Evolutionary conservation across 441 rosid species (phyloP).

Genomic region (Brassica balearica): DNA sequence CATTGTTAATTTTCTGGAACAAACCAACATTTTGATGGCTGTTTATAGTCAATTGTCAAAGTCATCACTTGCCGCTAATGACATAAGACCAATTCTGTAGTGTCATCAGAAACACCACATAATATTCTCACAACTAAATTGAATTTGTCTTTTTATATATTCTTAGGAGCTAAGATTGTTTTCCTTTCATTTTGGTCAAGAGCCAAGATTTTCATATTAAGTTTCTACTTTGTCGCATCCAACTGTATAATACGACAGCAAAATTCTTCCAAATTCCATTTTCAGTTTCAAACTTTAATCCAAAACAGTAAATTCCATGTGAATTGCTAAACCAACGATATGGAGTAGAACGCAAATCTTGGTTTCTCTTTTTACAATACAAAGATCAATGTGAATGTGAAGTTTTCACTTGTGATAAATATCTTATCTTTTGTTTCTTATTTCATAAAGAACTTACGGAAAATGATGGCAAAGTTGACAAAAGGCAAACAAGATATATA

Average conservation of each 20-base stretch:
- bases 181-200: neutral
- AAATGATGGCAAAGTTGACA: constrained; percentile 42
- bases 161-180: constrained; percentile 22
- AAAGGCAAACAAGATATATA: constrained; percentile 15
- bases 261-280: neutral
- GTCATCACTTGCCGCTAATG: constrained; percentile 39
- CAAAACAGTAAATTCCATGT: neutral
- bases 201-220: neutral
- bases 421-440: constrained; percentile 12
- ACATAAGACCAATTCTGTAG: constrained; percentile 38
- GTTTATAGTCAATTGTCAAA: constrained; percentile 38
- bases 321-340: neutral
- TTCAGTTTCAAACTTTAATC: neutral
- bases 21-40: constrained; percentile 39
- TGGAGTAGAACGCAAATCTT: neutral
- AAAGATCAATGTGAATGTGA: constrained; percentile 26
- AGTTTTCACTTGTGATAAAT: constrained; percentile 11
- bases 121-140: constrained; percentile 24
- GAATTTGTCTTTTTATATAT: neutral
- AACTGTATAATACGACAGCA: neutral
- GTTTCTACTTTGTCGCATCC: neutral
- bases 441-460: constrained; percentile 21
- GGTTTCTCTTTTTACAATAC: neutral
- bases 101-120: constrained; percentile 25
- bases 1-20: constrained; percentile 25